phyloP scores from a whole-genome alignment of 2,329 filamentous ascomycete genomes.

The Neodidymelliopsis sp. region DNA sequence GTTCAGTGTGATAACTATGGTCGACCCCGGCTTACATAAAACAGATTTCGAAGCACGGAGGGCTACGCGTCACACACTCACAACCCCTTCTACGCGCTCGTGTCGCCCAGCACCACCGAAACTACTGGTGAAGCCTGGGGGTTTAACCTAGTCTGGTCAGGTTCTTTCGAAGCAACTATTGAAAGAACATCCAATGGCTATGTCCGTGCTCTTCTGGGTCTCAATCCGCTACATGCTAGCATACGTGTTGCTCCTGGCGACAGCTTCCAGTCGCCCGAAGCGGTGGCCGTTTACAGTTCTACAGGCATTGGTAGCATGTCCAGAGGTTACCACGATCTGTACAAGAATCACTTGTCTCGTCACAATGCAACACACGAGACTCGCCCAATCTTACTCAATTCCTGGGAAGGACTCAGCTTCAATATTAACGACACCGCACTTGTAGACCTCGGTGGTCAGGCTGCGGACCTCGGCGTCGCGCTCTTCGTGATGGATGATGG shows the following conservation, averaged over 20 bases:
- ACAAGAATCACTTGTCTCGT: slow-evolving; percentile 66
- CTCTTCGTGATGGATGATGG: slow-evolving; percentile 71
- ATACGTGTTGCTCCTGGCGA: slow-evolving; percentile 65
- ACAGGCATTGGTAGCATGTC: slow-evolving; percentile 69
- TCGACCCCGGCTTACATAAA: too few relatives aligned
- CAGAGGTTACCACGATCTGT: slow-evolving; percentile 67
- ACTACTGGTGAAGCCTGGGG: slow-evolving; percentile 68
- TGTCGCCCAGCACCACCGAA: slow-evolving; percentile 66
- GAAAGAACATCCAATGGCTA: slow-evolving; percentile 69
- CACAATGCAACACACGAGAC: slow-evolving; percentile 62
- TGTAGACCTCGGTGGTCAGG: slow-evolving; percentile 62
- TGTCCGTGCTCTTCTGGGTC: slow-evolving; percentile 65
- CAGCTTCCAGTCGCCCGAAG: slow-evolving; percentile 67
- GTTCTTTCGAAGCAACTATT: slow-evolving; percentile 68
- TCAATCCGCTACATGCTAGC: slow-evolving; percentile 68
- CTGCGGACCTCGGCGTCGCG: slow-evolving; percentile 66
- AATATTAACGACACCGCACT: slow-evolving; percentile 65
- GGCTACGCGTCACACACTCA: slow-evolving; percentile 71
- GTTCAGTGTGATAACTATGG: too few relatives aligned
- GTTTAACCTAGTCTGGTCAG: slow-evolving; percentile 70
- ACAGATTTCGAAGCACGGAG: slow-evolving; percentile 66
- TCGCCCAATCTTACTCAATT: slow-evolving; percentile 67
- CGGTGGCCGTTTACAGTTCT: slow-evolving; percentile 67
- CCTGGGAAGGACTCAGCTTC: slow-evolving; percentile 70
- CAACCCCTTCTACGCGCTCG: slow-evolving; percentile 69